Conservation (phyloP, 352 stramenopile species). For the Globisporangium carolinianum region DNA sequence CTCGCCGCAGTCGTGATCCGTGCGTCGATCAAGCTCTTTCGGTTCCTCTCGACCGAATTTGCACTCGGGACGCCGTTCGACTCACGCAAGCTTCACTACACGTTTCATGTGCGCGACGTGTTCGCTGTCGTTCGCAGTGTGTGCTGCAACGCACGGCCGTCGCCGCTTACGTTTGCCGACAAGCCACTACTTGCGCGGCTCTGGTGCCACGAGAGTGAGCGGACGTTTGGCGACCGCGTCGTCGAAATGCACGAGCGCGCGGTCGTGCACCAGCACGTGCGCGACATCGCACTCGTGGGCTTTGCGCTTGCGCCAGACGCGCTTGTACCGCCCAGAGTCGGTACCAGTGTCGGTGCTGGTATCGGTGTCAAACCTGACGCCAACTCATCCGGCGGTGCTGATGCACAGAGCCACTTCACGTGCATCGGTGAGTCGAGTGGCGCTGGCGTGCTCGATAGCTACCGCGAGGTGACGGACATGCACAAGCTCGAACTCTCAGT, state of each 20-base stretch:
- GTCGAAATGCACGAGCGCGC: constrained; percentile 22
- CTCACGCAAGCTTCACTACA: constrained; percentile 44
- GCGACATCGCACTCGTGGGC: constrained; percentile 31
- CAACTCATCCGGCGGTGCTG: no score
- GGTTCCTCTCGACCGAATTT: constrained; percentile 22
- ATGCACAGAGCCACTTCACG: constrained; percentile 34
- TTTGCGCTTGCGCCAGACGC: constrained; percentile 39
- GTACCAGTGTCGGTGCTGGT: no score
- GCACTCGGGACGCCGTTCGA: constrained; percentile 14
- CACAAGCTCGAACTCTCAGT: constrained; percentile 42
- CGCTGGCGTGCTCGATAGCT: constrained; percentile 31
- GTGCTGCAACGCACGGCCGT: constrained; percentile 28
- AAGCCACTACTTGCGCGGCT: constrained; percentile 47
- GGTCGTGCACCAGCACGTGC: constrained; percentile 34
- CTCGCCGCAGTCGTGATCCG: constrained; percentile 39
- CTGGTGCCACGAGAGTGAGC: constrained; percentile 66
- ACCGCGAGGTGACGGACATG: constrained; percentile 50
- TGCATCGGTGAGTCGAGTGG: constrained; percentile 46
- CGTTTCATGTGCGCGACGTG: constrained; percentile 32
- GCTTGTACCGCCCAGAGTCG: constrained; percentile 17
- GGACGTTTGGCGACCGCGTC: constrained; percentile 47
- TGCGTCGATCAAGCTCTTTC: constrained; percentile 45
- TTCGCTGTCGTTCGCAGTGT: constrained; percentile 37
- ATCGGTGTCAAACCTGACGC: no score
- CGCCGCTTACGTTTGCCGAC: constrained; percentile 24